These are phyloP conservation scores for Aspergillus calidoustus DNA, from an alignment of 2,329 filamentous ascomycete genomes.

Conservation along the genomic window DNA sequence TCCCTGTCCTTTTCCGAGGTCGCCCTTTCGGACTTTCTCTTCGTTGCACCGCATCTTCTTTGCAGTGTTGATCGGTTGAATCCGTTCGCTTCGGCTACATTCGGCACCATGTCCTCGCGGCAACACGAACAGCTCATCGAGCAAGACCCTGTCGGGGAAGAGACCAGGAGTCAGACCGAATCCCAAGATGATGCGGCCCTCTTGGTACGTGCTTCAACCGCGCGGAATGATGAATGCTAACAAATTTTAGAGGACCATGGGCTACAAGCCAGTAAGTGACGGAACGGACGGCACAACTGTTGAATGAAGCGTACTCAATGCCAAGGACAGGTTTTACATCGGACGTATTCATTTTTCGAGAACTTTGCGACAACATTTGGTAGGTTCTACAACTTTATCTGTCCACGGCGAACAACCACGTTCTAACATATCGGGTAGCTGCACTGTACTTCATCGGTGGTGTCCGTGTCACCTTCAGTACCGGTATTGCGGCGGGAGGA, in stretches of 20 bases:
- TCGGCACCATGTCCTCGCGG: slow-evolving; percentile 22
- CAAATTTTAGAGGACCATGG: slow-evolving; percentile 52
- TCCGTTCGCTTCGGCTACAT: slow-evolving; percentile 2
- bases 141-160: slow-evolving; percentile 31
- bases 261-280: slow-evolving; percentile 58
- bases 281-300: neutral
- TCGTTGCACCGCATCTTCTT: neutral
- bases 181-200: slow-evolving; percentile 43
- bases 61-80: neutral
- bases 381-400: slow-evolving; percentile 31
- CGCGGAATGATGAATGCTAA: slow-evolving; percentile 15
- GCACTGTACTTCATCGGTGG: slow-evolving; percentile 66
- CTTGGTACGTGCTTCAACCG: slow-evolving; percentile 33
- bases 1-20: neutral
- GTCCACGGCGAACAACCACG: neutral
- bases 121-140: slow-evolving; percentile 30
- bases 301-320: slow-evolving; percentile 19
- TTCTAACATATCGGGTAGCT: slow-evolving; percentile 42
- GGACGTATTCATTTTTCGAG: slow-evolving; percentile 62
- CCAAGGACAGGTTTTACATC: slow-evolving; percentile 56
- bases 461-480: slow-evolving; percentile 65
- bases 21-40: neutral
- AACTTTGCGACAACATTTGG: slow-evolving; percentile 65
- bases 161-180: slow-evolving; percentile 29
- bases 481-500: slow-evolving; percentile 64